Percentiles rank a stretch among this genome's conserved stretches.
These are phyloP conservation scores for Alternaria burnsii DNA, from an alignment of 2,329 filamentous ascomycete genomes.

Conservation along the genomic window DNA sequence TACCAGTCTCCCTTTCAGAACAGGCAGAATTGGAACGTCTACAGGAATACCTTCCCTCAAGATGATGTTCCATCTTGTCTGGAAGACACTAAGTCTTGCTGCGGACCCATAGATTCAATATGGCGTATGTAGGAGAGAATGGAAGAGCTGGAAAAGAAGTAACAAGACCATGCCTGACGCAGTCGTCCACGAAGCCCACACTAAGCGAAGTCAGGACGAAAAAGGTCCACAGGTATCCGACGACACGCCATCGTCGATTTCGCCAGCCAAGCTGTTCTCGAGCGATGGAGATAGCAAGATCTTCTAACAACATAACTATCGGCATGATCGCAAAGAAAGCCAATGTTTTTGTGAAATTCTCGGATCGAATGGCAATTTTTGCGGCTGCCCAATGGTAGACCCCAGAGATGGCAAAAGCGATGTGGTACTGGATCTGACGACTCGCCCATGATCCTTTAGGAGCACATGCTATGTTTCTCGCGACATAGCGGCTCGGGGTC, in stretches of 20 bases:
- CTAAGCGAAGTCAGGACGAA: constrained; percentile 37
- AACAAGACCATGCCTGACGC: background rate
- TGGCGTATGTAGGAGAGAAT: background rate
- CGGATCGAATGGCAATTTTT: background rate
- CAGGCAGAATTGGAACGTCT: background rate
- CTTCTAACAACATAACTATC: background rate
- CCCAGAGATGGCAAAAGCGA: constrained; percentile 2
- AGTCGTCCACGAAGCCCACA: background rate
- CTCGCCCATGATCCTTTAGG: background rate
- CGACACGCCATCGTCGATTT: background rate
- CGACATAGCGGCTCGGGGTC: background rate
- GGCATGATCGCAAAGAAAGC: background rate
- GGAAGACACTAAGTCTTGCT: background rate
- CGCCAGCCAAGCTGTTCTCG: background rate
- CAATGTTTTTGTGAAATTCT: background rate
- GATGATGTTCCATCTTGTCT: background rate
- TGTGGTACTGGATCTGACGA: constrained; percentile 4
- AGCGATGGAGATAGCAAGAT: background rate
- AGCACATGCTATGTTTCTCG: background rate
- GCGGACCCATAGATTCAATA: background rate
- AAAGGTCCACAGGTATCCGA: background rate
- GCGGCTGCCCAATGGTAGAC: background rate
- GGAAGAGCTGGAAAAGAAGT: background rate
- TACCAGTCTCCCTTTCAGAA: background rate
- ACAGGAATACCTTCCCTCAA: background rate